Evolutionary conservation across 2,329 filamentous ascomycete species (phyloP).

Genomic region (Paraconiothyrium brasiliense): DNA sequence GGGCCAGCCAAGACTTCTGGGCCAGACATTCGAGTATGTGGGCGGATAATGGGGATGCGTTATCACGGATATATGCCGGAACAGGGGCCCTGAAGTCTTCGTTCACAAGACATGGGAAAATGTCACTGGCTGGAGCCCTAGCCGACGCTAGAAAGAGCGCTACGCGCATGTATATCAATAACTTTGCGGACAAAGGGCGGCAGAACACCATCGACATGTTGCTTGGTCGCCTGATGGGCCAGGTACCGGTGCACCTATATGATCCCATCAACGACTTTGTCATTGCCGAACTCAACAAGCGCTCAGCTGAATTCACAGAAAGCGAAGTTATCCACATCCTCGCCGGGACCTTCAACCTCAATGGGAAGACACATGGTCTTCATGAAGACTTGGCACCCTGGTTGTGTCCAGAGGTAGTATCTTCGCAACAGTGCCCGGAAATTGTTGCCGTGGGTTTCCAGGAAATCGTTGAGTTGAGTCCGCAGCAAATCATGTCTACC

Average conservation of each 20-base stretch:
- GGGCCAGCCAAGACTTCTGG: conserved; percentile 83
- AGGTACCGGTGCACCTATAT: conserved; percentile 83
- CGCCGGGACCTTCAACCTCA: conserved; percentile 93
- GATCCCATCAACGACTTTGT: conserved; percentile 96
- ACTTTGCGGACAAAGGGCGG: conserved; percentile 90
- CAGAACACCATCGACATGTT: conserved; percentile 96
- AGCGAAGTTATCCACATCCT: conserved; percentile 79
- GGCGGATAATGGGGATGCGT: conserved; percentile 95
- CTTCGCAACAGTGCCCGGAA: conserved; percentile 73
- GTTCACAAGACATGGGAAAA: conserved; percentile 93
- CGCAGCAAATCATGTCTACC: conserved; percentile 99
- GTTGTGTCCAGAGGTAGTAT: conserved; percentile 75
- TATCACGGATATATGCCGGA: conserved; percentile 95
- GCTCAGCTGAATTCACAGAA: conserved; percentile 76
- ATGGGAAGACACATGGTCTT: conserved; percentile 82
- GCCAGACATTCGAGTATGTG: conserved; percentile 90
- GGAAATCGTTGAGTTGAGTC: conserved; percentile 97
- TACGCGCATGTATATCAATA: conserved; percentile 95
- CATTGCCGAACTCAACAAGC: conserved; percentile 74
- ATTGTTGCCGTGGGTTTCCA: conserved; percentile 94
- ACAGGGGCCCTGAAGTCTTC: conserved; percentile 96
- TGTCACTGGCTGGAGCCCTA: conserved; percentile 91
- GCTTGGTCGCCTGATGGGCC: conserved; percentile 83
- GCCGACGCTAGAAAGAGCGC: conserved; percentile 97
- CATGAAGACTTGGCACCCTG: conserved; percentile 83